Base-by-base conservation (phyloP, 352 stramenopile genomes). In the Peronospora destructor region DNA sequence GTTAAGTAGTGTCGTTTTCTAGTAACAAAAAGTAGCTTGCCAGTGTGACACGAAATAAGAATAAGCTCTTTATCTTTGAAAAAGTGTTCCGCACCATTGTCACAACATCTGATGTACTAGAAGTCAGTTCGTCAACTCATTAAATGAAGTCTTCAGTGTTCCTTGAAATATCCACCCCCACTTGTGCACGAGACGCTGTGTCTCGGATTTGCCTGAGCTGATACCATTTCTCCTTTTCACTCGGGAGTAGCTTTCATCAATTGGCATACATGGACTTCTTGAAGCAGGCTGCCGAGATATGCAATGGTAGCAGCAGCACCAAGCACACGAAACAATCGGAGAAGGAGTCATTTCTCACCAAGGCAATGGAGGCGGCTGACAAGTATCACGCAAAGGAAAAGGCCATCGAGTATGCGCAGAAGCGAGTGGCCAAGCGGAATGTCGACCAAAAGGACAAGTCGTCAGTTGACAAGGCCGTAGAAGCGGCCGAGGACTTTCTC, bases 351-450 rank as follows among this genome's bases (percentile, higher is more conserved):
- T 35, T 62, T 1, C 55, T 65, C 19, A 41, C 29, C 46, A 64
- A 68, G 23, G 61, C 56, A 6, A 53, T 44, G 39, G 61, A 59
- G 13, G 48, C 50, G 12, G 61, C 57, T n/a, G 56, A 70, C 26
- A 66, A 69, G 52, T 69, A 65, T 34, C 61, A 66, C 32, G 61
- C 48, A 12, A 69, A 69, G 38, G 56, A 66, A 14, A 69, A 69
- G 38, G 56, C 43, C 6, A 37, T 28, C 45, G 56, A 66, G 43
- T 70, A 43, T 44, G 61, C 56, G 2, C 56, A 70, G 33, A 69
- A 69, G 48, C 61, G 56, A 0, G 56, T 62, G 32, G 17, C 44
- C 44, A 49, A 64, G 39, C 45, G 52, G 1, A 47, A 62, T 26
- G 21, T 13, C 4, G 38, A 55, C 13, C 49, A 59, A 13, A 59